Percentiles rank a stretch among this genome's conserved stretches.
Evolutionary conservation across 1,139 yeast species (phyloP).

Genomic region (Wickerhamomyces sp.): DNA sequence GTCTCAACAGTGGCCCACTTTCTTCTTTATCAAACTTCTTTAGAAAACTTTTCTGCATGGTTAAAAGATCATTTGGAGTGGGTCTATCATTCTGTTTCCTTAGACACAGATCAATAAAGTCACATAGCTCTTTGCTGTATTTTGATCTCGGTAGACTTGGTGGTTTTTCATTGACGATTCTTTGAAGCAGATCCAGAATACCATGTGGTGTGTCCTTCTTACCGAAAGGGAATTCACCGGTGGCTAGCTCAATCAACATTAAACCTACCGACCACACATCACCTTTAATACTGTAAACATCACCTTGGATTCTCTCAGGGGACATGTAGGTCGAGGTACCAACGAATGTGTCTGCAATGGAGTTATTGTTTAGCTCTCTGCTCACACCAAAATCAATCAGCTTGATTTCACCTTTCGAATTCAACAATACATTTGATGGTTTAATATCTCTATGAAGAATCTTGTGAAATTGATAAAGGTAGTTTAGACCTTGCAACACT

Average conservation of each 20-base stretch:
- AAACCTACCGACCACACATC: constrained; percentile 97
- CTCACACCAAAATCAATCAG: constrained; percentile 94
- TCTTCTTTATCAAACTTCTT: constrained; percentile 22
- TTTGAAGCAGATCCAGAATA: constrained; percentile 79
- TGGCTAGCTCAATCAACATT: constrained; percentile 81
- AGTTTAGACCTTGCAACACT: constrained; percentile 76
- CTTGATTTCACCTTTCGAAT: constrained; percentile 74
- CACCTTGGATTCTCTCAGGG: constrained; percentile 95
- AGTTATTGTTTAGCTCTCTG: constrained; percentile 74
- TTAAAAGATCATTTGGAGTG: constrained; percentile 51
- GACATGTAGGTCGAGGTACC: constrained; percentile 98
- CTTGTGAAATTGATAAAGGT: constrained; percentile 73
- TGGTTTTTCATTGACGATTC: constrained; percentile 90
- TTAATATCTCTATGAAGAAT: constrained; percentile 92
- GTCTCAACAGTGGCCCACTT: constrained; percentile 21
- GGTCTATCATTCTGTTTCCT: constrained; percentile 59
- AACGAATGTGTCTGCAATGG: constrained; percentile 94
- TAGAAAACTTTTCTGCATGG: constrained; percentile 23
- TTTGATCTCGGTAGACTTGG: constrained; percentile 54
- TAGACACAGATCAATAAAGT: constrained; percentile 62
- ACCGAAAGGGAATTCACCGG: constrained; percentile 68
- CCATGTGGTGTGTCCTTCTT: constrained; percentile 71
- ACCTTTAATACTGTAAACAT: constrained; percentile 84
- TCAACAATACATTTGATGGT: constrained; percentile 81
- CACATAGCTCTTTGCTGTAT: constrained; percentile 40